Evolutionary conservation across 2,329 filamentous ascomycete genomes (phyloP).

Genomic region (Colletotrichum sp.): DNA sequence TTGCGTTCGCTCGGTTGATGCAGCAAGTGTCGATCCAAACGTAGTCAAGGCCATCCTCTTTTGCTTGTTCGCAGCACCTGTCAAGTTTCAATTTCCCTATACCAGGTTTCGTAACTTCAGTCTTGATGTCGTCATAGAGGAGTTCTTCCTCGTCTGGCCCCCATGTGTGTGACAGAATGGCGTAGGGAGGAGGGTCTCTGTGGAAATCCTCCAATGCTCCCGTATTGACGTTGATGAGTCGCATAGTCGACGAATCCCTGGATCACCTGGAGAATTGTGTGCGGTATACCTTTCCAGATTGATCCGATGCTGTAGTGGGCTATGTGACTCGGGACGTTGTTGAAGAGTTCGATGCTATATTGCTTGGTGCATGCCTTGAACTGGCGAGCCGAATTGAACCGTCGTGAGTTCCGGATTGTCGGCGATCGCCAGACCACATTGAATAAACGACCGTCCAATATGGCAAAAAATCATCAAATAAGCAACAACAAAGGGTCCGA

Average conservation of each 20-base stretch:
- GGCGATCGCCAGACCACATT: too few relatives aligned
- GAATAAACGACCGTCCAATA: too few relatives aligned
- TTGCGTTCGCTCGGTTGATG: conserved; percentile 27
- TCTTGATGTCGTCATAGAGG: conserved; percentile 23
- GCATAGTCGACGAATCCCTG: conserved; percentile 23
- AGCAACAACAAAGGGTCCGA: too few relatives aligned
- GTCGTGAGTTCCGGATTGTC: too few relatives aligned
- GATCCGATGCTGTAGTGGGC: conserved; percentile 4
- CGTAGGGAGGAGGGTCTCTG: conserved; percentile 25
- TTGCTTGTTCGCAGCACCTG: not conserved
- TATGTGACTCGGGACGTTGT: too few relatives aligned
- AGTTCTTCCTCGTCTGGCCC: conserved; percentile 24
- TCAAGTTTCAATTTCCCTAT: not conserved
- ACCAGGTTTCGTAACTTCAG: not conserved
- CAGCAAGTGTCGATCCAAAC: conserved; percentile 30
- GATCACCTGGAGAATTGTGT: too few relatives aligned
- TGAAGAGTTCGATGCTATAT: too few relatives aligned
- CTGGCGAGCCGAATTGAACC: too few relatives aligned
- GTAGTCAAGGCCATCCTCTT: not conserved
- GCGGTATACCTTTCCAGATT: too few relatives aligned
- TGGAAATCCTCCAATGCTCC: conserved; percentile 17
- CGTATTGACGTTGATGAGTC: conserved; percentile 21
- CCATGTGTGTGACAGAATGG: conserved; percentile 32
- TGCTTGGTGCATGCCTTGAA: too few relatives aligned
- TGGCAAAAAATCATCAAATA: too few relatives aligned